Base-by-base conservation (phyloP, 2,329 filamentous ascomycete genomes). In the Alternaria angustiovoidea region DNA sequence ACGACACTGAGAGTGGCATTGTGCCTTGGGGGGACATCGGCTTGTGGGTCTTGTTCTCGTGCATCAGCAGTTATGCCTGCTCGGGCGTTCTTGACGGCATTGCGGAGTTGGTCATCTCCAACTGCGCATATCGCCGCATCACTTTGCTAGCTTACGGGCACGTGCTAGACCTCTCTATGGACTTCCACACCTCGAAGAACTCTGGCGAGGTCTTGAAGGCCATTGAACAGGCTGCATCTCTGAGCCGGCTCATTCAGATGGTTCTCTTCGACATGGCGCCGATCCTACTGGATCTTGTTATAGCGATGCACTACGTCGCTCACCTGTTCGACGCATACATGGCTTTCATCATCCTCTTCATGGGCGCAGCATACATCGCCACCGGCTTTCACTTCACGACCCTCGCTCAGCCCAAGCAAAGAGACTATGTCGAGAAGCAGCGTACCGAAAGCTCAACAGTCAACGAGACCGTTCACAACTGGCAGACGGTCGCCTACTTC, bases 111-210 rank as follows among this genome's bases (percentile, higher is more conserved):
- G 84, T 85, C 2, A 77, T 90, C 24, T 82, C 85, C 42, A 85
- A 88, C 58, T 85, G 84, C 62, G 83, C 85, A 0, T 87, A 88
- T 63, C 81, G 84, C 48, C 81, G 83, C 20, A 82, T 92, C 47
- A 85, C 83, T 11, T 85, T 85, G 1, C 83, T 87, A 2, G 86
- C 88, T 0, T 92, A 91, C 71, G 82, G 84, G 58, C 89, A 92
- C 59, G 83, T 92, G 34, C 88, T 92, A 83, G 82, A 80, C n/a
- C 81, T 91, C 1, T 89, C 88, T 0, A 89, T 89, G 79, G 88
- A 91, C 62, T 92, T 91, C 54, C 89, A 92, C 70, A 86, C 87
- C 18, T 84, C 84, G 51, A 89, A 89, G 63, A 84, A 86, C 54
- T 88, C 87, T 1, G 88, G 87, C 2, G 86, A 90, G 62, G 81